A percentile compares a stretch with the other conserved stretches of the same genome.
phyloP scores from a whole-genome alignment of 352 stramenopile genomes.

The Globisporangium heterothallicum region DNA sequence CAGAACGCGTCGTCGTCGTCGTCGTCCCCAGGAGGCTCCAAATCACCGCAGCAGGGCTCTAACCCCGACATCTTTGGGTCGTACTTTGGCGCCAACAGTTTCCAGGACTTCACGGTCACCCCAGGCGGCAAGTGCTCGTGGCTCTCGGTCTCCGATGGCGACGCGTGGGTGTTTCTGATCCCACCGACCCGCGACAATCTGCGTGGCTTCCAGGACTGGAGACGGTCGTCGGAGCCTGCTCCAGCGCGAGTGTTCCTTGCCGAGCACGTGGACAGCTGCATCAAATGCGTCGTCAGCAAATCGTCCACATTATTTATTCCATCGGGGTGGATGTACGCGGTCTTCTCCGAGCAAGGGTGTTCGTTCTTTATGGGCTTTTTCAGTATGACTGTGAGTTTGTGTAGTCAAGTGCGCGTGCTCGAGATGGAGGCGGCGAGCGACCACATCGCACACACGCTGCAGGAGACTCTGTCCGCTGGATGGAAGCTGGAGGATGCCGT shows the following conservation, averaged over 20 bases:
- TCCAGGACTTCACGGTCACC: constrained; percentile 61
- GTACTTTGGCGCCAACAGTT: constrained; percentile 48
- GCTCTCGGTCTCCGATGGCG: constrained; percentile 57
- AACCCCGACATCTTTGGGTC: constrained; percentile 56
- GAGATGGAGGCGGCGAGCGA: constrained; percentile 34
- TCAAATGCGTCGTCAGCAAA: constrained; percentile 52
- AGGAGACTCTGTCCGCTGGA: constrained; percentile 24
- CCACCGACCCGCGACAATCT: constrained; percentile 41
- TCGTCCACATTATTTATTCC: constrained; percentile 52
- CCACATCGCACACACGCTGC: constrained; percentile 23
- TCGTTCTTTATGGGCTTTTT: constrained; percentile 62
- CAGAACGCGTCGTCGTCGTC: constrained; percentile 7
- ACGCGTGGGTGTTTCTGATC: constrained; percentile 65
- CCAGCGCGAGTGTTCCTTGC: constrained; percentile 48
- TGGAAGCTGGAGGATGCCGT: constrained; percentile 36
- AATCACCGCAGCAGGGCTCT: background rate
- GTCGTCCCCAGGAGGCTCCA: background rate
- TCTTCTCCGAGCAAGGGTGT: constrained; percentile 46
- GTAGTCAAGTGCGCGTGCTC: constrained; percentile 41
- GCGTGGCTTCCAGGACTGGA: constrained; percentile 57
- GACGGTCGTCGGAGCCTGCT: constrained; percentile 21
- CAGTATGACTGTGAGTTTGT: constrained; percentile 40
- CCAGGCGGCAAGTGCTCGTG: constrained; percentile 50
- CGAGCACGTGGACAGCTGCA: constrained; percentile 67
- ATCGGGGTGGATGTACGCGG: constrained; percentile 64